phyloP scores from a whole-genome alignment of 257 asterid species.

The Parsonsia alboflavescens region DNA sequence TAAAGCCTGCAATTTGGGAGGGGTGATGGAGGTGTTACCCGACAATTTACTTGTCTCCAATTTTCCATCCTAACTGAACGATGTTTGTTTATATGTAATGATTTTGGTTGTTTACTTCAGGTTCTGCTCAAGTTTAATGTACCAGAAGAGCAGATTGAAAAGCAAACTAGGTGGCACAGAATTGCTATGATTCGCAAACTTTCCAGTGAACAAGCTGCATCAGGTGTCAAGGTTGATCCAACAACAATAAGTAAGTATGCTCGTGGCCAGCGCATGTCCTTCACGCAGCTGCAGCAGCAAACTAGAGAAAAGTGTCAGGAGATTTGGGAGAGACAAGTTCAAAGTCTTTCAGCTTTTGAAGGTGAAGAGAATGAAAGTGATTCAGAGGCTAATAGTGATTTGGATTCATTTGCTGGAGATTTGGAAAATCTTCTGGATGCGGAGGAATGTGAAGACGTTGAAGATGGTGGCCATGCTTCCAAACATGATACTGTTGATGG shows the following conservation, averaged over 20 bases:
- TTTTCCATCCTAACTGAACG: neutral
- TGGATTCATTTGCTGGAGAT: conserved; percentile 99
- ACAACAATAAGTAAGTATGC: conserved; percentile 95
- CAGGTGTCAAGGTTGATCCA: conserved; percentile 94
- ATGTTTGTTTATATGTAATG: conserved; percentile 8
- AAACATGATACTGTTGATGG: conserved; percentile 68
- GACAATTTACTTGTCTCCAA: no score
- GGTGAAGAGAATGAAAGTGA: conserved; percentile 95
- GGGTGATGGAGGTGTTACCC: neutral
- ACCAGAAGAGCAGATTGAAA: conserved; percentile 85
- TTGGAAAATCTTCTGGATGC: conserved; percentile 97
- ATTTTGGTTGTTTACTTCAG: conserved; percentile 36
- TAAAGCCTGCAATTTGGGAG: no score
- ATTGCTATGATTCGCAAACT: conserved; percentile 94
- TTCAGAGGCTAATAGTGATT: conserved; percentile 91
- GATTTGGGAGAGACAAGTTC: conserved; percentile 95
- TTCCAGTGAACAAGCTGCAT: conserved; percentile 98
- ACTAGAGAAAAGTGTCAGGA: conserved; percentile 99
- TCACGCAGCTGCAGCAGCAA: conserved; percentile 99
- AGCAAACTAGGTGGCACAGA: conserved; percentile 94
- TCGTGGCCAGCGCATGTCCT: conserved; percentile 98
- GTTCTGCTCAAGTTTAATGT: conserved; percentile 93
- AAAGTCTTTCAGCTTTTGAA: conserved; percentile 72
- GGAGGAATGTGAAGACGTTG: conserved; percentile 85
- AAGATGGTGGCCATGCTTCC: conserved; percentile 57